Evolutionary conservation across 164 flowering plant genomes (phyloP).

Genomic region (Hamamelis virginiana): DNA sequence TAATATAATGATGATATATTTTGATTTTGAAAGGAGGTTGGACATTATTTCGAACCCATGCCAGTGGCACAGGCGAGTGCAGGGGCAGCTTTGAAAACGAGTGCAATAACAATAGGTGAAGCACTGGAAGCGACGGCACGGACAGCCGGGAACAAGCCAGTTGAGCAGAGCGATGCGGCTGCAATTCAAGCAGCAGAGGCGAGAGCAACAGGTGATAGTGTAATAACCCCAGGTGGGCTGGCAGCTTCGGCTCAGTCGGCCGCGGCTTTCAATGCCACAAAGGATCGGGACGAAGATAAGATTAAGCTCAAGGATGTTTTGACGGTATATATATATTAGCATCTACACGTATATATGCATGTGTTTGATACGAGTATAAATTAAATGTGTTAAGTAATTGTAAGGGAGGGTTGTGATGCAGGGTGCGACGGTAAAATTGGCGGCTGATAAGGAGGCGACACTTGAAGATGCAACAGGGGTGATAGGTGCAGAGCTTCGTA

Average conservation of each 20-base stretch:
- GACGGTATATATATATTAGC: conserved; percentile 23
- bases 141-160: conserved; percentile 46
- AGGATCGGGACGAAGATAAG: conserved; percentile 33
- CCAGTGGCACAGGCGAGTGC: conserved; percentile 16
- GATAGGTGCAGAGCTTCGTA: conserved; percentile 46
- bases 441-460: conserved; percentile 46
- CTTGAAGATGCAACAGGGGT: conserved; percentile 54
- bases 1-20: no score
- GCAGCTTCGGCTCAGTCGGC: conserved; percentile 53
- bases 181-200: conserved; percentile 64
- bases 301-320: conserved; percentile 45
- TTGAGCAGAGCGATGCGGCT: conserved; percentile 55
- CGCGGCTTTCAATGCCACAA: conserved; percentile 32
- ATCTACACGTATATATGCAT: no score
- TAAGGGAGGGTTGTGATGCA: conserved; percentile 13
- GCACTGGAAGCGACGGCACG: conserved; percentile 52
- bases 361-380: no score
- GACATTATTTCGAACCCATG: conserved; percentile 29
- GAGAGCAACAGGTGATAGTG: conserved; percentile 44
- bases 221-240: conserved; percentile 32
- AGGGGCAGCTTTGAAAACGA: conserved; percentile 2
- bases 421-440: conserved; percentile 48
- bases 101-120: conserved; percentile 54
- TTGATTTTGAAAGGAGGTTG: conserved; percentile 58
- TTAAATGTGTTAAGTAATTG: no score